Base-by-base conservation (phyloP, 2,329 filamentous ascomycete species). In the Bipolaris zeicola region DNA sequence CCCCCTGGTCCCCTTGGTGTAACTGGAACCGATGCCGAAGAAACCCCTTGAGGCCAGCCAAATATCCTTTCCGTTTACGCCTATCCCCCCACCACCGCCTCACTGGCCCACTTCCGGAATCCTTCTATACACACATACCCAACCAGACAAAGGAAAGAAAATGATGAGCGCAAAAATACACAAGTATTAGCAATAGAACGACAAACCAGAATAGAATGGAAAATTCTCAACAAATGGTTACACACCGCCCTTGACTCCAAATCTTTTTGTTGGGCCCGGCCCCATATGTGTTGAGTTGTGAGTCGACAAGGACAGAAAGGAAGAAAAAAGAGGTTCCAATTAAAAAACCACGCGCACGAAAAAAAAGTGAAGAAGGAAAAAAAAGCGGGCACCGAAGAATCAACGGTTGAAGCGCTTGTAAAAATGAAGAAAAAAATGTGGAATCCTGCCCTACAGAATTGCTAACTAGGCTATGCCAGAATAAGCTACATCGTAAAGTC, bases 401-500 rank as follows among this genome's bases (percentile, higher is more conserved):
- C 42, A 44, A 44, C 42, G 24, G 42, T 33, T 16, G 26, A 33
- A 31, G 26, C 42, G 42, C 42, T 31, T 18, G 1, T 10, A 18
- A 41, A 41, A 22, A 41, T 6, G 10, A 31, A 10, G 22, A 26
- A 26, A 31, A 31, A 57, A 64, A 63, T 53, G 52, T 51, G 55
- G 53, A 59, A 55, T 26, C 20, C 26, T 33, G 18, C 20, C 38
- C 38, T 31, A 45, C 43, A 24, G 52, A 50, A 28, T 28, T 51
- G 43, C 37, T 45, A 33, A 50, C 51, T 26, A 24, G 26, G 37
- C 37, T 44, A 44, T 44, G 26, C 42, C 31, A 44, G 42, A 16
- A 31, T 44, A 33, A 44, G 42, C 26, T 44, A 44, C 42, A 44
- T 44, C 42, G 24, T 44, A 31, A 44, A 28, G 42, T 44, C 42